A percentile compares a stretch with the other conserved stretches of the same genome.
Evolutionary conservation across 352 stramenopile species (phyloP).

Genomic region (Peronospora belbahrii): DNA sequence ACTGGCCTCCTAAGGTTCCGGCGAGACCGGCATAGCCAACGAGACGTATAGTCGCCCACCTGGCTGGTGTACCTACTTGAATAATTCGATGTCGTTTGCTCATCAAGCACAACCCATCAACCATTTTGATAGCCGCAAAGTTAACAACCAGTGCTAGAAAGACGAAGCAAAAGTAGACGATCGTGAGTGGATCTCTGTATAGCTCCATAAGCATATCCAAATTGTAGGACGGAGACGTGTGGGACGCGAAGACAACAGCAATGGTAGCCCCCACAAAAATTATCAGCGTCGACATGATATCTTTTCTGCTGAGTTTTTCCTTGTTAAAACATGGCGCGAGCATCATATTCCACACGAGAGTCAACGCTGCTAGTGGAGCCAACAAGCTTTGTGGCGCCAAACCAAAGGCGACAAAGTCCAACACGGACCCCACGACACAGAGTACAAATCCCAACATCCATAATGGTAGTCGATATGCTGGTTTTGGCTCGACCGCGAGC

Average conservation of each 20-base stretch:
- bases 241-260: constrained; percentile 73
- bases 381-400: constrained; percentile 85
- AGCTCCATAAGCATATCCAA: constrained; percentile 69
- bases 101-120: constrained; percentile 60
- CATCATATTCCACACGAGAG: constrained; percentile 90
- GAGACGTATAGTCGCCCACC: constrained; percentile 62
- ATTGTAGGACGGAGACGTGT: constrained; percentile 81
- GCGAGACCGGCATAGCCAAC: constrained; percentile 71
- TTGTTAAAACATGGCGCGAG: constrained; percentile 84
- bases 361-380: constrained; percentile 81
- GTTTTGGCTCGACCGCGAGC: constrained; percentile 27
- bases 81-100: constrained; percentile 70
- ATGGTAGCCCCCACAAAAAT: constrained; percentile 81
- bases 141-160: constrained; percentile 34
- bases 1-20: constrained; percentile 75
- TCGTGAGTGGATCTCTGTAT: constrained; percentile 65
- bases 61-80: constrained; percentile 47
- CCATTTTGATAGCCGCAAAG: constrained; percentile 57
- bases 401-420: constrained; percentile 89
- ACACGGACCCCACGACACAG: constrained; percentile 68
- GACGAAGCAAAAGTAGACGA: constrained; percentile 46
- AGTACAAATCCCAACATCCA: constrained; percentile 82
- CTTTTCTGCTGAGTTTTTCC: constrained; percentile 72
- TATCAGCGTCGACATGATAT: constrained; percentile 72
- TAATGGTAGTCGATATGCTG: constrained; percentile 69